Base-by-base conservation (phyloP, 2,329 filamentous ascomycete species). In the Ophiosphaerella korrae region DNA sequence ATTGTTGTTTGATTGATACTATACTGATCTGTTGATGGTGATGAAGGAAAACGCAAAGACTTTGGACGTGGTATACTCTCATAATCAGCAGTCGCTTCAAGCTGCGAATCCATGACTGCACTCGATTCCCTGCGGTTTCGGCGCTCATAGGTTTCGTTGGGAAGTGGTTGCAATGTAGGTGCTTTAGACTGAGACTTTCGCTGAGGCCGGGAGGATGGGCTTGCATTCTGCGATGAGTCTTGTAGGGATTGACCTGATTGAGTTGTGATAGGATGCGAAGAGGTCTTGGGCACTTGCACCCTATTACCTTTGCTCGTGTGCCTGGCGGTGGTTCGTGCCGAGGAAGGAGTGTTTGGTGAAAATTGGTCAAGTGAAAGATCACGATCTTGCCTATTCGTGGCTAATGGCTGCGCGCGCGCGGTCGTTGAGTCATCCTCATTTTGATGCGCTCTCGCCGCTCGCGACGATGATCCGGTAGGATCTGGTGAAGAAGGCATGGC, bases 31-130 rank as follows among this genome's bases (percentile, higher is more conserved):
- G 55, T 55, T 2, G 68, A 71, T 4, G 72, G 66, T 9, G 72
- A 76, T 1, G 76, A 76, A 16, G 67, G 66, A n/a, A 73, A 66
- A 5, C 66, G 58, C 7, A 65, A 46, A 11, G 58, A 52, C 33
- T 64, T 67, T n/a, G 68, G 70, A 18, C 52, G 64, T 5, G 55
- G 60, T 34, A 65, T 53, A 42, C 61, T 66, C 7, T 70, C 64
- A 12, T 62, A 45, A 24, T 67, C 55, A 12, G 54, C 56, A 41
- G 54, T 58, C 13, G 59, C 55, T 8, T 72, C 66, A 9, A 75
- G 75, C 46, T 80, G 78, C 13, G 78, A 80, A 49, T 80, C 74
- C 49, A 76, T 76, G 14, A 80, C 67, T 7, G 77, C 74, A 18
- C 75, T 70, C 9, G 61, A 67, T 40, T 75, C 74, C 39, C 67